Conservation (phyloP, 2,329 filamentous ascomycete species). For the Ceratocystis harringtonii region DNA sequence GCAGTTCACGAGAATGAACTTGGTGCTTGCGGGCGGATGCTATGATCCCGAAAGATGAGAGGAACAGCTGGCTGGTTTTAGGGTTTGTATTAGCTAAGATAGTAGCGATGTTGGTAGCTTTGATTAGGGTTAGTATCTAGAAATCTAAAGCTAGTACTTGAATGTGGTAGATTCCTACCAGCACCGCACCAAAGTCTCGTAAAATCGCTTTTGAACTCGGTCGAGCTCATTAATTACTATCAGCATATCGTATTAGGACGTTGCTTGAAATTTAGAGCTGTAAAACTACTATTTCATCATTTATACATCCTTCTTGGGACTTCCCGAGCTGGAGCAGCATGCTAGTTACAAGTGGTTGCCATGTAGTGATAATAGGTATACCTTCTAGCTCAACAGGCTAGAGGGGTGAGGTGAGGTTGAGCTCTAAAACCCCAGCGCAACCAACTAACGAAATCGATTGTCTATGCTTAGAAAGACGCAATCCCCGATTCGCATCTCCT, state of each 20-base stretch:
- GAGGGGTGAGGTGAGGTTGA: conserved; percentile 13
- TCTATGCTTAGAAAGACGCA: not conserved
- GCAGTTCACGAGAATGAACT: conserved; percentile 86
- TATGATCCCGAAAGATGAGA: conserved; percentile 32
- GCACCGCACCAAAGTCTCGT: no score
- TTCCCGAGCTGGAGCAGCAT: no score
- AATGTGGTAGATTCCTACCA: not conserved
- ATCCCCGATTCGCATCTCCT: not conserved
- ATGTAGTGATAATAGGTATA: not conserved
- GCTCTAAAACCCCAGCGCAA: conserved; percentile 6
- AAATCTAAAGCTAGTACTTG: not conserved
- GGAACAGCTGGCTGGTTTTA: not conserved
- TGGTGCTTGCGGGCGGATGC: conserved; percentile 72
- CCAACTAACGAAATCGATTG: not conserved
- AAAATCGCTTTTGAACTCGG: no score
- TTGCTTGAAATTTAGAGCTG: no score
- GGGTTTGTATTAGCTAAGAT: not conserved
- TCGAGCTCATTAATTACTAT: no score
- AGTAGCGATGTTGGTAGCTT: not conserved
- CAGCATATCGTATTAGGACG: no score
- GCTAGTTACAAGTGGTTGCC: conserved; percentile 5
- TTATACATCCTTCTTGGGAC: no score
- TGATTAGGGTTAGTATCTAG: not conserved
- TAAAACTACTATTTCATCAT: no score
- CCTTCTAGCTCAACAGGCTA: not conserved